Evolutionary conservation across 164 flowering plant genomes (phyloP).

Genomic region (Vitis labrusca): DNA sequence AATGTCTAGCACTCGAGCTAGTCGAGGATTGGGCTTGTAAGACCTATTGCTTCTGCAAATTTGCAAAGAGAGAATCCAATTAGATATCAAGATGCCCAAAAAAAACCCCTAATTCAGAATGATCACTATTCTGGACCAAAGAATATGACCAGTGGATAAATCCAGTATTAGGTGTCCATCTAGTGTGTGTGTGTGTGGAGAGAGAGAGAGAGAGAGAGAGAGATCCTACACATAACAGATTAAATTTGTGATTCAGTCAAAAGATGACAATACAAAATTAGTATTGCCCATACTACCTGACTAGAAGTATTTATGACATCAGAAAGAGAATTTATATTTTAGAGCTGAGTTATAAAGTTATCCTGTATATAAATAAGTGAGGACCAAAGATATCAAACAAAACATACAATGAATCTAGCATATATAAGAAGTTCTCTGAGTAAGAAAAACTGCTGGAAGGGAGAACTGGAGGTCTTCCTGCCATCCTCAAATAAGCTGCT

Average conservation of each 20-base stretch:
- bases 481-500: constrained; percentile 94
- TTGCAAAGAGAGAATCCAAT: not conserved
- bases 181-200: not conserved
- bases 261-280: not conserved
- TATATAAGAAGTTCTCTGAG: constrained; percentile 94
- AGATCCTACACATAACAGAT: too few relatives aligned
- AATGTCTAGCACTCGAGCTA: constrained; percentile 87
- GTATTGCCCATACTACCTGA: not conserved
- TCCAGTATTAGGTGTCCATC: not conserved
- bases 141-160: not conserved
- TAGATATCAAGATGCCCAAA: not conserved
- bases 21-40: constrained; percentile 90
- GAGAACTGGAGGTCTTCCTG: constrained; percentile 98
- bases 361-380: not conserved
- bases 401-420: constrained; percentile 97
- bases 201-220: too few relatives aligned
- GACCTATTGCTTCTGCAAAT: constrained; percentile 78
- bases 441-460: constrained; percentile 94
- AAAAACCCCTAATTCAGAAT: not conserved
- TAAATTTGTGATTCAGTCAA: too few relatives aligned
- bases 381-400: constrained; percentile 10
- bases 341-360: not conserved
- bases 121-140: not conserved
- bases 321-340: not conserved
- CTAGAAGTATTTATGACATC: not conserved